Conservation (phyloP, 352 stramenopile species). For the Stephanocyclus meneghinianus region DNA sequence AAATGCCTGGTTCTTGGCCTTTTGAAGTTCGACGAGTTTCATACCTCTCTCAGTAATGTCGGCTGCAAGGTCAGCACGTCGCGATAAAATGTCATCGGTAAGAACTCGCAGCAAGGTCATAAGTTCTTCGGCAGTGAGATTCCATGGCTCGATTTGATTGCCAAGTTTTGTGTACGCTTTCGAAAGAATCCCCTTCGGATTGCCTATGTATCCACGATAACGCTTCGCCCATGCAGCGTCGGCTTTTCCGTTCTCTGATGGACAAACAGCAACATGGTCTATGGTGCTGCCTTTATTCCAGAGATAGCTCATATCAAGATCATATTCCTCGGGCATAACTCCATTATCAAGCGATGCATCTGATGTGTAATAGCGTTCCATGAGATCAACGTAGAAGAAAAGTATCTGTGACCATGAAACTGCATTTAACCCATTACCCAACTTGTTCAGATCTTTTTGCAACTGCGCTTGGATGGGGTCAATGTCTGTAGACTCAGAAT, state of each 20-base stretch:
- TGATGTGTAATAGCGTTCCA: constrained; percentile 73
- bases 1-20: constrained; percentile 66
- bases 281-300: constrained; percentile 33
- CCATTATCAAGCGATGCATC: constrained; percentile 56
- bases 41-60: constrained; percentile 62
- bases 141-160: constrained; percentile 71
- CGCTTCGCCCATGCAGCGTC: constrained; percentile 15
- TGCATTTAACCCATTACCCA: constrained; percentile 59
- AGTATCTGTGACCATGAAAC: constrained; percentile 74
- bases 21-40: constrained; percentile 69
- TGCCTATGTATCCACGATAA: constrained; percentile 64
- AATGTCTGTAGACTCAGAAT: constrained; percentile 17
- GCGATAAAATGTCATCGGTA: constrained; percentile 76
- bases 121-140: constrained; percentile 76
- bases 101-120: constrained; percentile 68
- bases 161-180: constrained; percentile 65
- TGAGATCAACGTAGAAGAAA: constrained; percentile 78
- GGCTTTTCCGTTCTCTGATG: constrained; percentile 12
- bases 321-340: constrained; percentile 48
- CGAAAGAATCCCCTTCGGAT: constrained; percentile 34
- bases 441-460: constrained; percentile 56
- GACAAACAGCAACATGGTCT: constrained; percentile 19
- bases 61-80: constrained; percentile 44
- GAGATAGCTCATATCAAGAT: constrained; percentile 51
- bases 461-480: constrained; percentile 40